Evolutionary conservation across 2,329 filamentous ascomycete genomes (phyloP), one percentile per base, ranked within the genome.

Genomic region (Eutypa lata): DNA sequence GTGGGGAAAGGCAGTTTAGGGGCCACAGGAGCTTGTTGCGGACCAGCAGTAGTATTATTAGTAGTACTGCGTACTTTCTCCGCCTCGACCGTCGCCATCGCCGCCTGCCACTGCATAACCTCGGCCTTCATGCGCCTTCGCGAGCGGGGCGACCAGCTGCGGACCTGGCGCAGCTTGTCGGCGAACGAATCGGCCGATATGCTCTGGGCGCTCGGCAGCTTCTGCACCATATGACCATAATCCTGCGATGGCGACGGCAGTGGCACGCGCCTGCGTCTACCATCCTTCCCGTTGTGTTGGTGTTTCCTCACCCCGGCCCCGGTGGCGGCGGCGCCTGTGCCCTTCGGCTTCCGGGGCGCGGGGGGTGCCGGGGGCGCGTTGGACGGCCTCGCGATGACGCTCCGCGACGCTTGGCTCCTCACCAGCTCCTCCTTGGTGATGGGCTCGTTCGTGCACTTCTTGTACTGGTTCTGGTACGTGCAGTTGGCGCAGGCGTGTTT

Each of bases 401-500:
- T 45, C 31, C 59, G 55, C 13, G 49, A 42, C 18, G 58, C 49
- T 22, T 59, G 57, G 18, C 48, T 60, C 31, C 55, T 58, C 5
- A 51, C 38, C 31, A 54, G 50, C 44, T 66, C 63, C 26, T 61
- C 57, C 21, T 62, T 55, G 3, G 59, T 40, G 18, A 65, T 60
- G 16, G 65, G 62, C 2, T 58, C 59, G 37, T 66, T 66, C 19
- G 61, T 62, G 52, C 64, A 67, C 50, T 60, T 63, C 49, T 57
- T 65, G 49, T 67, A 63, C 53, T 65, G 61, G 16, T 61, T 63
- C 47, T 66, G 64, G 35, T 66, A 66, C 2, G 61, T 66, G 57
- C 65, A 67, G 38, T 65, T 66, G 13, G 63, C 62, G n/a, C 65
- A 66, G 10, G 60, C 63, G 42, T 67, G 65, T 44, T 51, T 56